These are phyloP conservation scores for Neocallimastix lanati DNA, from an alignment of 192 early-diverging fungal genomes.

Conservation along the genomic window DNA sequence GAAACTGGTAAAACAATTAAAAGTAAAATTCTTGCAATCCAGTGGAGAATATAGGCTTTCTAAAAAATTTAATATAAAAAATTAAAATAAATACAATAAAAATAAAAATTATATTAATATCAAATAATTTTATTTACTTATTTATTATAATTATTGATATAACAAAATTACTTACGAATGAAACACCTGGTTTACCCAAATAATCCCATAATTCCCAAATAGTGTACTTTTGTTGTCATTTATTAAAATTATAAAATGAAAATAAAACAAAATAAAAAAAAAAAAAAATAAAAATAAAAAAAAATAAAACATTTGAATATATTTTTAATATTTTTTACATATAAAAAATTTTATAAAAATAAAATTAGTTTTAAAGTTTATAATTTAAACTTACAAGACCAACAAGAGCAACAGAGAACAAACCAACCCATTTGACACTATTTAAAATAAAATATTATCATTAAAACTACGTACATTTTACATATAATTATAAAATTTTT, in stretches of 20 bases:
- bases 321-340: no score
- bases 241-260: not conserved
- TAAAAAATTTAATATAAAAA: not conserved
- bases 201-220: not conserved
- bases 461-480: not conserved
- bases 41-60: constrained; percentile 55
- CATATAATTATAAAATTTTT: no score
- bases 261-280: no score
- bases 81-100: no score
- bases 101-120: no score
- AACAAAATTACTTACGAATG: not conserved
- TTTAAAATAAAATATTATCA: not conserved
- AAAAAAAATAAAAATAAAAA: no score
- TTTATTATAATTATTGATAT: no score
- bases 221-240: no score
- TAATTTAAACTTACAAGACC: not conserved
- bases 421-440: not conserved
- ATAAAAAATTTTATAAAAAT: no score
- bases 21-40: constrained; percentile 55
- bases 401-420: not conserved
- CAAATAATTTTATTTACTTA: no score
- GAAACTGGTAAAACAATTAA: constrained; percentile 64
- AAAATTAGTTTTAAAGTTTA: not conserved
- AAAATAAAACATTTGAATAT: no score
- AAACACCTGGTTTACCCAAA: not conserved